Evolutionary conservation across 306 rosid genomes (phyloP).

Genomic region (Leucaena leucocephala): DNA sequence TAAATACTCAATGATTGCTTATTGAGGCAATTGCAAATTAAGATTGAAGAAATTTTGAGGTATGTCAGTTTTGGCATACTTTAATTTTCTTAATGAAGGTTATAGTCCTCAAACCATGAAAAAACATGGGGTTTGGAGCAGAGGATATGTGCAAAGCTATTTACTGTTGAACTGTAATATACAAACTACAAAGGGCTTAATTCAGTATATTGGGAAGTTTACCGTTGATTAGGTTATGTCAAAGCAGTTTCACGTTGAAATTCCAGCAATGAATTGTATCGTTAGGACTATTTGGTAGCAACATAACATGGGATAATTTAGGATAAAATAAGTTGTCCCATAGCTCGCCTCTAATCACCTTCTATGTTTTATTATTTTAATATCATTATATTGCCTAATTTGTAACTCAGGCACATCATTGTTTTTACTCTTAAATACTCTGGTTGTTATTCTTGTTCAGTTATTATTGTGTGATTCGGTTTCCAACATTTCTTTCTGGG

Average conservation of each 20-base stretch:
- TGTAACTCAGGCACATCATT: conserved; percentile 15
- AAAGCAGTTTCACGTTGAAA: neutral
- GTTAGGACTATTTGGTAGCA: neutral
- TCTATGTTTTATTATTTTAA: neutral
- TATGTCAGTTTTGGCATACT: neutral
- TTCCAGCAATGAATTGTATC: too few species aligned
- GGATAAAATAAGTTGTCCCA: conserved; percentile 9
- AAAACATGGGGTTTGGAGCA: neutral
- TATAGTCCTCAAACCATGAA: neutral
- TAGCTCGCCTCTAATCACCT: conserved; percentile 1
- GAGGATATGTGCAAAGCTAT: neutral
- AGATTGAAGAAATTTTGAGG: neutral
- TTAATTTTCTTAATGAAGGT: neutral
- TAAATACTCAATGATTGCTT: neutral
- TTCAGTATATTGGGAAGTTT: neutral
- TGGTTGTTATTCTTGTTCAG: too few species aligned
- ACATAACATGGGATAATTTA: neutral
- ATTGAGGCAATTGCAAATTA: neutral
- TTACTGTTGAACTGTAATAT: neutral
- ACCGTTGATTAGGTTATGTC: neutral
- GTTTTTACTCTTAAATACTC: neutral
- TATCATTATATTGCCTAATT: neutral
- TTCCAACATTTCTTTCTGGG: neutral
- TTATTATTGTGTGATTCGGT: neutral
- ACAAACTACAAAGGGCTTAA: neutral